Conservation (phyloP, 2,329 filamentous ascomycete species). For the Diaporthe citriasiana region DNA sequence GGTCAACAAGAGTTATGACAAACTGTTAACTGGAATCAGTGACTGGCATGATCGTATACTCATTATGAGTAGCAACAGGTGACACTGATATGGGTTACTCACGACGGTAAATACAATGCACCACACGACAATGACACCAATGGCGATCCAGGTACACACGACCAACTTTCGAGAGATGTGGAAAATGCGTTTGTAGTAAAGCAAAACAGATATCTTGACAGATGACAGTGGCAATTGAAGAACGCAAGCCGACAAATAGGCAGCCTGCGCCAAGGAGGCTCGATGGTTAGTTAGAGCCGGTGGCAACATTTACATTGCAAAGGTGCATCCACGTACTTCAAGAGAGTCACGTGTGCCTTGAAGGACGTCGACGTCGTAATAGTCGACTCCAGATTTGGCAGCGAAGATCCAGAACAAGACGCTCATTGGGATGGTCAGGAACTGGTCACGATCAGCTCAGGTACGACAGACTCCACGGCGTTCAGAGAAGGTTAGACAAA, state of each 20-base stretch:
- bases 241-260: neutral
- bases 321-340: neutral
- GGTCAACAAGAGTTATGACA: neutral
- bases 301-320: neutral
- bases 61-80: no score
- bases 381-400: neutral
- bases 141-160: neutral
- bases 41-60: no score
- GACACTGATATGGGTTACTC: neutral
- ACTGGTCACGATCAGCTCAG: neutral
- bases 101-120: neutral
- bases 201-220: constrained; percentile 17
- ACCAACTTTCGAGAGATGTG: neutral
- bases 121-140: neutral
- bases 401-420: constrained; percentile 6
- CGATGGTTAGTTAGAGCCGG: neutral
- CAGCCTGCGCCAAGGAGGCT: neutral
- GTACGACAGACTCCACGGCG: no score
- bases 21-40: neutral
- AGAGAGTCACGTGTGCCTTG: neutral
- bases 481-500: neutral
- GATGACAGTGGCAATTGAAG: neutral
- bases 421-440: constrained; percentile 5
- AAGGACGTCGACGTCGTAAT: neutral
- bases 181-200: constrained; percentile 29